Conservation (phyloP, 768 basidiomycete species). For the Trametes cingulata region DNA sequence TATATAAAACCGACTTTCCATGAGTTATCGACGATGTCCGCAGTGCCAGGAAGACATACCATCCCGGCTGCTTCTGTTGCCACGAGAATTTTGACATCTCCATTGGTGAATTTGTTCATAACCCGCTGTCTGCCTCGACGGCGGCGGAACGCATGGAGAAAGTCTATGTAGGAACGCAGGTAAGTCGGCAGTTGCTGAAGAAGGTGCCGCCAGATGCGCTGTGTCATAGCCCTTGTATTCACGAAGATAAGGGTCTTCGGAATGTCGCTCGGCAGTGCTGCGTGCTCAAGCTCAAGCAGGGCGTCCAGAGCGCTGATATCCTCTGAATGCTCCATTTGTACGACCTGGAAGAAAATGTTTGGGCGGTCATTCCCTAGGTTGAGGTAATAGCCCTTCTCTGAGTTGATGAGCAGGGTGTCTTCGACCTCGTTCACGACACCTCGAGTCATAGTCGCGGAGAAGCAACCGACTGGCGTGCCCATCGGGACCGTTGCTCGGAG, state of each 20-base stretch:
- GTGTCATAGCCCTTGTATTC: not conserved
- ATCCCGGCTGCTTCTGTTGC: not conserved
- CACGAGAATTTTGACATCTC: not conserved
- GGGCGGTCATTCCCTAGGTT: constrained; percentile 4
- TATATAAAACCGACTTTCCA: not conserved
- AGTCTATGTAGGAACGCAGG: not conserved
- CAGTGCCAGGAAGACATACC: not conserved
- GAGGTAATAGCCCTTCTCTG: not conserved
- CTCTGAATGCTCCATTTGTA: not conserved
- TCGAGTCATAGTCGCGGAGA: not conserved
- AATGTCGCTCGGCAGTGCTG: not conserved
- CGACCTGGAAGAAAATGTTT: not conserved
- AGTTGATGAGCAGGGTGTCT: not conserved
- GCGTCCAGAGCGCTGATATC: not conserved
- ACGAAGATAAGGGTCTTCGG: constrained; percentile 1
- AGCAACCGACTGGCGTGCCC: not conserved
- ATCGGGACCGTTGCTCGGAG: not conserved
- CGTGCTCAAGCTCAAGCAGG: not conserved
- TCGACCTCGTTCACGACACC: not conserved
- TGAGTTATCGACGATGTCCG: not conserved
- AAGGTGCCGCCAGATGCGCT: not conserved
- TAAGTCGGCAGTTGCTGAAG: not conserved
- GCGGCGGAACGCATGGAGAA: not conserved
- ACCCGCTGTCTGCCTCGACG: too few relatives aligned
- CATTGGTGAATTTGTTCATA: not conserved